Conservation (phyloP, 495 filamentous ascomycete species). For the Wilcoxina mikolae region DNA sequence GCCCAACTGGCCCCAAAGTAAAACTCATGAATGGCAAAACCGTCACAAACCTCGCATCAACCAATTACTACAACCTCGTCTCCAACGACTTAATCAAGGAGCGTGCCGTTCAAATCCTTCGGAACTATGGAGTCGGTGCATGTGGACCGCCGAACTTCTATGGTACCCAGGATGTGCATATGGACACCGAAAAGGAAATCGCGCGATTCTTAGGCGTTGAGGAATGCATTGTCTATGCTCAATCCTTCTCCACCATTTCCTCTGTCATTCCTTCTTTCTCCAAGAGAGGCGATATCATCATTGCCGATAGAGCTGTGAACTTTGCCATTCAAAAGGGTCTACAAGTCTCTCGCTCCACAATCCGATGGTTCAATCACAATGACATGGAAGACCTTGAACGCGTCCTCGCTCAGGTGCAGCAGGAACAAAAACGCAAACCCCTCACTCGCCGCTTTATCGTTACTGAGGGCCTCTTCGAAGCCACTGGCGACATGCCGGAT, state of each 20-base stretch:
- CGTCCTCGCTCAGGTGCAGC: conserved; percentile 68
- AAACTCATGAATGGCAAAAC: conserved; percentile 82
- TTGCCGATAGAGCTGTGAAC: conserved; percentile 89
- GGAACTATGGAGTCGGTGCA: conserved; percentile 88
- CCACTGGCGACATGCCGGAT: conserved; percentile 68
- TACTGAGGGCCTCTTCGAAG: conserved; percentile 90
- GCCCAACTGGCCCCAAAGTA: conserved; percentile 75
- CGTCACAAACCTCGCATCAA: conserved; percentile 80
- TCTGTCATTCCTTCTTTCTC: conserved; percentile 91
- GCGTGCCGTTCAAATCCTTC: conserved; percentile 80
- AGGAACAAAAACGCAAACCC: conserved; percentile 72
- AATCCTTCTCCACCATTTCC: conserved; percentile 87
- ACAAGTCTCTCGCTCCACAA: conserved; percentile 77
- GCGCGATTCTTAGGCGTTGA: conserved; percentile 72
- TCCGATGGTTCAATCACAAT: conserved; percentile 91
- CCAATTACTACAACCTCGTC: conserved; percentile 95
- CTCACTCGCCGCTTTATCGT: conserved; percentile 90
- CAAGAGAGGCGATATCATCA: conserved; percentile 94
- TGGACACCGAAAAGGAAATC: conserved; percentile 91
- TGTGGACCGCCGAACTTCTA: conserved; percentile 97
- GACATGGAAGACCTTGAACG: conserved; percentile 85
- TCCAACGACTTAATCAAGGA: conserved; percentile 83
- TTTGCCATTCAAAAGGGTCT: conserved; percentile 88
- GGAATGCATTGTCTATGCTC: conserved; percentile 83
- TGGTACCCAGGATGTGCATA: conserved; percentile 95